A percentile compares a stretch with the other conserved stretches of the same genome.
These are phyloP conservation scores for Lentinula boryana DNA, from an alignment of 768 basidiomycete genomes.

Conservation along the genomic window DNA sequence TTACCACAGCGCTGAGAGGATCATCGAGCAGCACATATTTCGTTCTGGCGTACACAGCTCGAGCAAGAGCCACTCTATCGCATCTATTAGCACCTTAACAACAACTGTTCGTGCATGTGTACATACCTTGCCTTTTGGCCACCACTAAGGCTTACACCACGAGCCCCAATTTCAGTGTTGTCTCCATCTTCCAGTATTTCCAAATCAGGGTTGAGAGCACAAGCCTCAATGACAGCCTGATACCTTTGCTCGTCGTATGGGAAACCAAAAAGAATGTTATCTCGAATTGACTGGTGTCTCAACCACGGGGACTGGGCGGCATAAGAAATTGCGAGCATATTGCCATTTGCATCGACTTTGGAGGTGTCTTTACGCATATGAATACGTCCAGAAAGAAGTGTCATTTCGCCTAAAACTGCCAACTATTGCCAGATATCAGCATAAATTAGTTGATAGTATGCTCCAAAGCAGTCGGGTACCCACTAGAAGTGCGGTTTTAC, in stretches of 20 bases:
- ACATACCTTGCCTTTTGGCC: constrained; percentile 75
- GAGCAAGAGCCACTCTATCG: constrained; percentile 70
- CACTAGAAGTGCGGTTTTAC: constrained; percentile 76
- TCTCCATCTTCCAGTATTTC: constrained; percentile 85
- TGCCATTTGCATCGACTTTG: constrained; percentile 52
- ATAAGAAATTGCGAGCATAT: constrained; percentile 63
- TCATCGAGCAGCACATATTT: constrained; percentile 75
- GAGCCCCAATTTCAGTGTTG: constrained; percentile 46
- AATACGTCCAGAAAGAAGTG: constrained; percentile 42
- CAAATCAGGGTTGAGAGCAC: constrained; percentile 77
- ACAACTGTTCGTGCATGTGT: not conserved
- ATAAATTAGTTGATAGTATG: not conserved
- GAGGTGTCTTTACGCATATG: constrained; percentile 63
- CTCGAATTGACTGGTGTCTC: constrained; percentile 66
- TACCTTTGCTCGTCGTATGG: constrained; percentile 72
- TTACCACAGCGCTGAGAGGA: constrained; percentile 74
- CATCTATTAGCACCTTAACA: no score
- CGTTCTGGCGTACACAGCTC: constrained; percentile 72
- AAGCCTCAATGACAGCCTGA: constrained; percentile 71
- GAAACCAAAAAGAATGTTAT: constrained; percentile 78
- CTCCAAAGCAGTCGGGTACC: constrained; percentile 13
- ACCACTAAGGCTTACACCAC: constrained; percentile 72
- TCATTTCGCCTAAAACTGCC: constrained; percentile 72
- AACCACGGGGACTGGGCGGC: constrained; percentile 71
- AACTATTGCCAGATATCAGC: constrained; percentile 30